These are phyloP conservation scores for Chlorella variabilis DNA, from an alignment of 163 green algal species.

Conservation along the genomic window DNA sequence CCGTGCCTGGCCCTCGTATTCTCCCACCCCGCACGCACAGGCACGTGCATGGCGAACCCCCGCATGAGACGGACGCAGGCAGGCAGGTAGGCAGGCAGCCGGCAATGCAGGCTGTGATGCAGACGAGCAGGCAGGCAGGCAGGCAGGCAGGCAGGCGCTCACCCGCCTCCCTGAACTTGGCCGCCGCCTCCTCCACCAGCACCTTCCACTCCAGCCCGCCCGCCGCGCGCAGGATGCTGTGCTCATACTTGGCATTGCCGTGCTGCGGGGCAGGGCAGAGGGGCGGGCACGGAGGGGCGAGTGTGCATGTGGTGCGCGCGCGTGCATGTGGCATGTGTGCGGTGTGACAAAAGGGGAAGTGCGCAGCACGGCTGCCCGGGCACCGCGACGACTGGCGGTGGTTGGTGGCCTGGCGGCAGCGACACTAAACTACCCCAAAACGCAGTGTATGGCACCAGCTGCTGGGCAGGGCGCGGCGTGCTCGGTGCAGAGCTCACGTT, in stretches of 20 bases:
- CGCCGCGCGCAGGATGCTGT: constrained; percentile 75
- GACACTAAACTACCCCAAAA: too few relatives aligned
- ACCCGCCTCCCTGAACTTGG: constrained; percentile 71
- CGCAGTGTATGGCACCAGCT: neutral
- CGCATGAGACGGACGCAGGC: too few relatives aligned
- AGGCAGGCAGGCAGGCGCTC: constrained; percentile 25
- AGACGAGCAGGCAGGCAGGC: neutral
- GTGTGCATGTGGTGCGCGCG: neutral
- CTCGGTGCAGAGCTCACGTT: constrained; percentile 52
- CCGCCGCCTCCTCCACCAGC: constrained; percentile 71
- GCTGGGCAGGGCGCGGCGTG: neutral
- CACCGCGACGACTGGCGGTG: too few relatives aligned
- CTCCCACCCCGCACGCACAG: too few relatives aligned
- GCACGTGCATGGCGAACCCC: too few relatives aligned
- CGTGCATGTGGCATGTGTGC: too few relatives aligned
- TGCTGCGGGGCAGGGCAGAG: neutral
- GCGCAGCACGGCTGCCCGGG: too few relatives aligned
- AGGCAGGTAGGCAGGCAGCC: too few relatives aligned
- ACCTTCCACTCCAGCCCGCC: constrained; percentile 59
- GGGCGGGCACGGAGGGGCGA: neutral
- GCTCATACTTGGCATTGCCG: constrained; percentile 90
- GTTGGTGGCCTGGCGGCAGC: too few relatives aligned
- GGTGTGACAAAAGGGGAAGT: neutral
- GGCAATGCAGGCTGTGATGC: too few relatives aligned
- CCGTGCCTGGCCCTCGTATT: too few relatives aligned